A percentile compares a stretch with the other conserved stretches of the same genome.
Conservation (phyloP, 768 basidiomycete species). For the Suillus plorans region DNA sequence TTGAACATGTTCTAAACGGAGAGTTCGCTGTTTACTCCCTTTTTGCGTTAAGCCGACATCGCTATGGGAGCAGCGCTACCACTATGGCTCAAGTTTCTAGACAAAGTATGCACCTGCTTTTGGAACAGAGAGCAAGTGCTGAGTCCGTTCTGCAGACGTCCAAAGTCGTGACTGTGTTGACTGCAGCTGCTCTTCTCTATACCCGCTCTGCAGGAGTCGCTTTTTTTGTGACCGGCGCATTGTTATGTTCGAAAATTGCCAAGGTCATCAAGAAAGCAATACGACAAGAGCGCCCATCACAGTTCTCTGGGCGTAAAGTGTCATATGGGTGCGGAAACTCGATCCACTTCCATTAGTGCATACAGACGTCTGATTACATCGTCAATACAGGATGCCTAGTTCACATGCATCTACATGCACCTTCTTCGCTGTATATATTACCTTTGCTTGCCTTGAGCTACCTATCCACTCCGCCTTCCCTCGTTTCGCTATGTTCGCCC, state of each 20-base stretch:
- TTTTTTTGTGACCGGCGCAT: slow-evolving; percentile 62
- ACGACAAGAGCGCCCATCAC: slow-evolving; percentile 61
- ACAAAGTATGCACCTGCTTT: slow-evolving; percentile 24
- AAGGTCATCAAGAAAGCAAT: slow-evolving; percentile 62
- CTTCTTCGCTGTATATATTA: slow-evolving; percentile 61
- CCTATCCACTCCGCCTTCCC: slow-evolving; percentile 60
- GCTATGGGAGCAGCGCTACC: slow-evolving; percentile 5
- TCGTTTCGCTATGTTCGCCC: slow-evolving; percentile 27
- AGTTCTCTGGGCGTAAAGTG: slow-evolving; percentile 42
- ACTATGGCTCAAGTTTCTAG: slow-evolving; percentile 31
- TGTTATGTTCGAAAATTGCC: slow-evolving; percentile 55
- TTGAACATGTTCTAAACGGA: neutral
- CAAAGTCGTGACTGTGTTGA: slow-evolving; percentile 49
- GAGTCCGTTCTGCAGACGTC: slow-evolving; percentile 47
- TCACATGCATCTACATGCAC: slow-evolving; percentile 74
- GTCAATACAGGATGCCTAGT: slow-evolving; percentile 70
- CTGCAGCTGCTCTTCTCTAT: slow-evolving; percentile 50
- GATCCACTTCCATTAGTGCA: neutral
- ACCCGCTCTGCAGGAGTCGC: slow-evolving; percentile 61
- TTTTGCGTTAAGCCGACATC: neutral
- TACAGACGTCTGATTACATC: neutral
- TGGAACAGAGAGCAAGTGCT: neutral
- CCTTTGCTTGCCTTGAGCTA: slow-evolving; percentile 57
- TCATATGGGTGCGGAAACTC: slow-evolving; percentile 61
- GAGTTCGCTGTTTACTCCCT: neutral